Percentiles rank a stretch among this genome's conserved stretches.
phyloP scores from a whole-genome alignment of 2,329 filamentous ascomycete species.

The Podosphaera fusca region DNA sequence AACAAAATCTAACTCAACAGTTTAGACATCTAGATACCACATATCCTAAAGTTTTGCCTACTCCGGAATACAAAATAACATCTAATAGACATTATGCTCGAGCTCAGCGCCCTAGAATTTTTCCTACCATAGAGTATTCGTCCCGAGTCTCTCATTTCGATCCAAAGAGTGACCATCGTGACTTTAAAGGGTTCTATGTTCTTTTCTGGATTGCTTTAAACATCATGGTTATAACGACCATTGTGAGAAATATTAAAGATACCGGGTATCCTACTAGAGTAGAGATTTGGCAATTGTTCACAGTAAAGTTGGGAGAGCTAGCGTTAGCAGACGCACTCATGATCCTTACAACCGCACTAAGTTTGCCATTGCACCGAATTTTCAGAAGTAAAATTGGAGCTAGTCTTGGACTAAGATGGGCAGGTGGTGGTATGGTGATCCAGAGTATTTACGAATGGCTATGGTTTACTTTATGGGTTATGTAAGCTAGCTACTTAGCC shows the following conservation, averaged over 20 bases:
- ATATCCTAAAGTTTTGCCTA: slow-evolving; percentile 87
- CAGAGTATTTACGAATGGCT: slow-evolving; percentile 60
- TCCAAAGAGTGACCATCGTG: slow-evolving; percentile 68
- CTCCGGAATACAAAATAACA: slow-evolving; percentile 36
- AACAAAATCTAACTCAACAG: slow-evolving; percentile 3
- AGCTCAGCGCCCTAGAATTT: slow-evolving; percentile 61
- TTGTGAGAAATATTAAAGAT: slow-evolving; percentile 80
- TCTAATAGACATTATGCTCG: slow-evolving; percentile 64
- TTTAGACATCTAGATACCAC: slow-evolving; percentile 56
- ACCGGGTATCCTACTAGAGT: slow-evolving; percentile 70
- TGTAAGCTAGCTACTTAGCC: slow-evolving; percentile 19
- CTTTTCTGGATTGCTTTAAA: slow-evolving; percentile 93
- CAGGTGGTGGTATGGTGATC: slow-evolving; percentile 49
- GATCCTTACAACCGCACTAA: slow-evolving; percentile 51
- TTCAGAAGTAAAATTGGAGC: slow-evolving; percentile 30
- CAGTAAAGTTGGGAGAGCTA: slow-evolving; percentile 70
- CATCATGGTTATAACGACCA: slow-evolving; percentile 93
- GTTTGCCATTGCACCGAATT: slow-evolving; percentile 48
- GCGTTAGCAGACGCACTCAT: slow-evolving; percentile 66
- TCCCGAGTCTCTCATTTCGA: slow-evolving; percentile 90
- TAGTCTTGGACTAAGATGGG: slow-evolving; percentile 43
- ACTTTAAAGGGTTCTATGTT: slow-evolving; percentile 94
- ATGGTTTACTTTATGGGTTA: slow-evolving; percentile 70
- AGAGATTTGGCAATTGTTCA: slow-evolving; percentile 72
- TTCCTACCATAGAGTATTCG: slow-evolving; percentile 80